Evolutionary conservation across 331 rosid genomes (phyloP).

Genomic region (Rosa hybrid): DNA sequence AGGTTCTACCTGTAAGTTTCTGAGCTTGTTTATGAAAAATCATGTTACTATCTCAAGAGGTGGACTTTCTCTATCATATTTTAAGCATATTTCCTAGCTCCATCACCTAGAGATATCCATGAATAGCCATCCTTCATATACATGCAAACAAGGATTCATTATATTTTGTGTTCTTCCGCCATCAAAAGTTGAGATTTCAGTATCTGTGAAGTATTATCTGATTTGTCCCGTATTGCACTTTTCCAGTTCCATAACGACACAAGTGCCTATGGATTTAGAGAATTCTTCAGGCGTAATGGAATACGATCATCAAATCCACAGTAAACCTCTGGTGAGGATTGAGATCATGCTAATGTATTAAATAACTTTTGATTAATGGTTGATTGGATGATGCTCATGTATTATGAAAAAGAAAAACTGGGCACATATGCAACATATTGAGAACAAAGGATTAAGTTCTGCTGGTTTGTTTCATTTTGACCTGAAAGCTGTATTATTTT

Average conservation of each 20-base stretch:
- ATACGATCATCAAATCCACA: slow-evolving; percentile 46
- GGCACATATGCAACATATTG: slow-evolving; percentile 3
- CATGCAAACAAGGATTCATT: not conserved
- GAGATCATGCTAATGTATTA: slow-evolving; percentile 6
- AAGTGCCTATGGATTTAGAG: slow-evolving; percentile 88
- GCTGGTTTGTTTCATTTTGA: slow-evolving; percentile 1
- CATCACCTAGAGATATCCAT: not conserved
- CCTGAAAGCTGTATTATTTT: not conserved
- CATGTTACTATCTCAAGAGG: not conserved
- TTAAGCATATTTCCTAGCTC: no score
- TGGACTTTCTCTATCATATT: not conserved
- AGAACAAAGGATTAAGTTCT: not conserved
- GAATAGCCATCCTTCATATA: slow-evolving; percentile 1
- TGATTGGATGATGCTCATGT: slow-evolving; percentile 1
- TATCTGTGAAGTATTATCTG: not conserved
- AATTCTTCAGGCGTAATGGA: slow-evolving; percentile 79
- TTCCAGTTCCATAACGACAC: slow-evolving; percentile 73
- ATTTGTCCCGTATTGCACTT: slow-evolving; percentile 26
- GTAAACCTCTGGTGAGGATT: slow-evolving; percentile 28
- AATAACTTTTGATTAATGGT: not conserved
- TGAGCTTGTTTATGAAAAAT: slow-evolving; percentile 13
- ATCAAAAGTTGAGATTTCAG: not conserved
- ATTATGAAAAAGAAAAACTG: not conserved
- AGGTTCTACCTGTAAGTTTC: slow-evolving; percentile 86
- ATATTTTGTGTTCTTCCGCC: not conserved